Base-by-base conservation (phyloP, 2,329 filamentous ascomycete genomes). In the Pestalotiopsis sp. region DNA sequence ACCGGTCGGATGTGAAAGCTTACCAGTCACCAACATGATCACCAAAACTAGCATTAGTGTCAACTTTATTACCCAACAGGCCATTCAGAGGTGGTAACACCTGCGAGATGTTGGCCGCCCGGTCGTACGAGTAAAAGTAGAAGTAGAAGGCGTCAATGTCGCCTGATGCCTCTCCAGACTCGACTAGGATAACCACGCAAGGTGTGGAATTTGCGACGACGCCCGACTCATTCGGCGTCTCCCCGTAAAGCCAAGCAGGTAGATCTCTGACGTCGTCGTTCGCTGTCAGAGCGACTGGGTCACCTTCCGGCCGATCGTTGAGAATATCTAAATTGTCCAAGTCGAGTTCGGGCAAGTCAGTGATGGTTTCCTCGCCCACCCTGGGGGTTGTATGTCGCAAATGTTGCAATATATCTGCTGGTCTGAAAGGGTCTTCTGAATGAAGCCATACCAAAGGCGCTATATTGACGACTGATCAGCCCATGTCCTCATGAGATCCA, bases 71-170 rank as follows among this genome's bases (percentile, higher is more conserved):
- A 7, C 20, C 38, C 17, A 64, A 14, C 20, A 64, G 5, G 38
- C 38, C 20, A 4, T 64, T 56, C 4, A 64, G 13, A 36, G 62
- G 62, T 23, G 38, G 39, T 14, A 64, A n/a, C 39, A 64, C 62
- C 20, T 64, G 62, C 5, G 62, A 23, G 41, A 64, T 64, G 27
- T 64, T 64, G 38, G 62, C n/a, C n/a, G 38, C 62, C 13, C 62
- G 62, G 41, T 64, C 38, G 38, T 25, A 64, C 11, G 62, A 64
- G n/a, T 64, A 64, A 39, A 64, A 64, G 62, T 64, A 64, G 38
- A 64, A 64, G 38, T 49, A 64, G 39, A 64, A 64, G 14, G 41
- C 62, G 41, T 64, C 62, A 27, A 64, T 25, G 12, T 64, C 62
- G 13, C 41, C 41, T 5, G 62, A 45, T 20, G 20, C 23, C 4